Conservation (phyloP, 805 yeast genomes). For the Candida maesae region DNA sequence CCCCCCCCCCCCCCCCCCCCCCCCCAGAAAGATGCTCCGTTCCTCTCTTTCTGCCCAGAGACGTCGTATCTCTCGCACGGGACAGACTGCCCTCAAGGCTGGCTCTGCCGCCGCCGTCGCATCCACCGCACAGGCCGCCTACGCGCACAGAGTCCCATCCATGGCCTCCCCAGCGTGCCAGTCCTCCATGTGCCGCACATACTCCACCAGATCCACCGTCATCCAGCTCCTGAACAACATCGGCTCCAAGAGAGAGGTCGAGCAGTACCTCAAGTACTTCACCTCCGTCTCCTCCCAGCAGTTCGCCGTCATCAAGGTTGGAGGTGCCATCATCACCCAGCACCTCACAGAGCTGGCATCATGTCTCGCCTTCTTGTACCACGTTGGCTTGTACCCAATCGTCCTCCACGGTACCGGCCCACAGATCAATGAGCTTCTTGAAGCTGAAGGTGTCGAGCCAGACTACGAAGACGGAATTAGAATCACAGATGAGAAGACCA, state of each 20-base stretch:
- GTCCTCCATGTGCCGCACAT: slow-evolving; percentile 25
- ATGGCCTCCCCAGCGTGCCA: slow-evolving; percentile 18
- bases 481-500: slow-evolving; percentile 89
- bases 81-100: slow-evolving; percentile 18
- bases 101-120: slow-evolving; percentile 18
- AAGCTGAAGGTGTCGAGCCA: slow-evolving; percentile 93
- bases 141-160: slow-evolving; percentile 14
- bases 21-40: slow-evolving; percentile 26
- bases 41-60: slow-evolving; percentile 26
- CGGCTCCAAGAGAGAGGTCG: slow-evolving; percentile 97
- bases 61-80: slow-evolving; percentile 24
- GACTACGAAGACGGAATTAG: slow-evolving; percentile 95
- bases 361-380: slow-evolving; percentile 92
- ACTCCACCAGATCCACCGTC: slow-evolving; percentile 89
- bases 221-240: slow-evolving; percentile 92
- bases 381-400: slow-evolving; percentile 95
- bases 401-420: slow-evolving; percentile 99
- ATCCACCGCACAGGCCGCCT: slow-evolving; percentile 7
- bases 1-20: not conserved
- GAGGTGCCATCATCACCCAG: slow-evolving; percentile 98
- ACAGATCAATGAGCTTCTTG: slow-evolving; percentile 91
- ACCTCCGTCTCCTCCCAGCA: slow-evolving; percentile 96
- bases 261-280: slow-evolving; percentile 93
- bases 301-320: slow-evolving; percentile 97
- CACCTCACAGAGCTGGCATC: slow-evolving; percentile 91